Base-by-base conservation (phyloP, 345 rosid species). In the Capsella bursapastoris region DNA sequence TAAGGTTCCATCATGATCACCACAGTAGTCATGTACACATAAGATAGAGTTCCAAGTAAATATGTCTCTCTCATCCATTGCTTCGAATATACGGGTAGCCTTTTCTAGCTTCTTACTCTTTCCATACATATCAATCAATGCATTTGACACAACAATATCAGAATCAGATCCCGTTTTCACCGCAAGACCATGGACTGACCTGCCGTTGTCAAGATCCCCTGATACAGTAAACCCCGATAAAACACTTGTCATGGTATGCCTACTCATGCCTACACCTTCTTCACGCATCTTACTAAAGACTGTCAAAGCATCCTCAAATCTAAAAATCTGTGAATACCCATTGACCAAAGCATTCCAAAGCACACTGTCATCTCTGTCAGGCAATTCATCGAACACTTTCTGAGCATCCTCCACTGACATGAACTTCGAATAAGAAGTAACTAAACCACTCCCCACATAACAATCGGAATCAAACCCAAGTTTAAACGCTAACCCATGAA, bases 71-170 rank as follows among this genome's bases (percentile, higher is more conserved):
- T 78, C 80, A 9, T 58, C 65, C 81, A 87, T 84, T 64, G 60
- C 80, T 64, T 81, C 76, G 43, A 87, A 89, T 58, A 86, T 80
- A 37, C 27, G 40, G 16, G 73, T 32, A 10, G 90, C 89, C 31
- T 79, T 86, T 49, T 50, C 68, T n/a, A 82, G 22, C 72, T 76
- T 61, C 28, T 81, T 82, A 70, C 89, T 80, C 81, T 89, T 89
- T 8, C 90, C 88, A 74, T 89, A 87, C 90, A 87, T 80, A 82
- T 89, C 88, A 78, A 89, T 82, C 81, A 89, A 74, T 0, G 90
- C 85, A 75, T 81, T 85, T n/a, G 77, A 80, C 61, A 89, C 88
- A 5, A 58, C 75, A 41, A 68, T 52, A 55, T 74, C 70, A 4
- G 78, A 78, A 43, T 59, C 78, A 38, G 69, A 80, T 9, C 89